These are phyloP conservation scores for Cucurbita pepo DNA, from an alignment of 306 rosid species.

Conservation along the genomic window DNA sequence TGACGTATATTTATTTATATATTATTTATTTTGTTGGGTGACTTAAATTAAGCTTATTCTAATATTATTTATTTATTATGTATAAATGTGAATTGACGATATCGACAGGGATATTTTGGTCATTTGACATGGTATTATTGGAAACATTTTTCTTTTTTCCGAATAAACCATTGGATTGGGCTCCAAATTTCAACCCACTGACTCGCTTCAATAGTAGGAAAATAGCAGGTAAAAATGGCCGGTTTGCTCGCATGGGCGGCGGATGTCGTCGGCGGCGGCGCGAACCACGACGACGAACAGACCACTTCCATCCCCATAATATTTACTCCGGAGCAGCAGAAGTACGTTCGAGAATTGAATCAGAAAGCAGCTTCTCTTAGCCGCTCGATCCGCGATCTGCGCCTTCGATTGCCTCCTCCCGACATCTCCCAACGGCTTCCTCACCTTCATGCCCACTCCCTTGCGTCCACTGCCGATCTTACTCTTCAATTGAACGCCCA, in stretches of 20 bases:
- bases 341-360: conserved; percentile 45
- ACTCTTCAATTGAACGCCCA: conserved; percentile 46
- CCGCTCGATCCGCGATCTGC: conserved; percentile 77
- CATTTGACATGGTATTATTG: too few relatives aligned
- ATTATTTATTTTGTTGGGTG: too few relatives aligned
- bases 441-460: conserved; percentile 82
- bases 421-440: conserved; percentile 87
- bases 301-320: conserved; percentile 35
- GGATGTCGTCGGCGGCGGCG: conserved; percentile 66
- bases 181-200: background rate
- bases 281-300: conserved; percentile 15
- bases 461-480: conserved; percentile 74
- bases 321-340: conserved; percentile 46
- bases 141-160: too few relatives aligned
- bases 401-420: conserved; percentile 72
- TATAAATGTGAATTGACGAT: too few relatives aligned
- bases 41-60: too few relatives aligned
- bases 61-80: too few relatives aligned
- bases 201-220: background rate
- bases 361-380: conserved; percentile 39
- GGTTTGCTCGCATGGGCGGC: conserved; percentile 98
- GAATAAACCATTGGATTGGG: background rate
- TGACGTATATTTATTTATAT: too few relatives aligned
- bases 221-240: conserved; percentile 35
- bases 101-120: too few relatives aligned